These are phyloP conservation scores for Aphanomyces cochlioides DNA, from an alignment of 352 stramenopile species.

Conservation along the genomic window DNA sequence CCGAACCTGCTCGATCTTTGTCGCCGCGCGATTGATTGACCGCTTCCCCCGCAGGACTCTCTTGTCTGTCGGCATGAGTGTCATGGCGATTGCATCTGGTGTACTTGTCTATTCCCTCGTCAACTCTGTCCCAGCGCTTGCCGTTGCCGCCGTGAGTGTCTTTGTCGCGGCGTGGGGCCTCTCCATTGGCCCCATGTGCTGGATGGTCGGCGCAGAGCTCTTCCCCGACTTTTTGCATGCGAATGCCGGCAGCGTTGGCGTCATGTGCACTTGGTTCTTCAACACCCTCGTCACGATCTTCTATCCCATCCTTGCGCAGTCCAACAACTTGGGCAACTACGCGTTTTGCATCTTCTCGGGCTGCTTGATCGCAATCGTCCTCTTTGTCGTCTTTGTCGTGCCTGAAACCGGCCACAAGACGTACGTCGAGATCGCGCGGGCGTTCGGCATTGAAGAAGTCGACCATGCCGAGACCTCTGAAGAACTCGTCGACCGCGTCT, in stretches of 20 bases:
- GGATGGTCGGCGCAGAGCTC: slow-evolving; percentile 47
- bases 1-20: slow-evolving; percentile 51
- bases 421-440: slow-evolving; percentile 50
- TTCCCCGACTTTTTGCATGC: slow-evolving; percentile 55
- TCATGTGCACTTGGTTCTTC: slow-evolving; percentile 51
- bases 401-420: slow-evolving; percentile 62
- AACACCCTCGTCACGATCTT: slow-evolving; percentile 53
- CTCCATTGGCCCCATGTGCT: slow-evolving; percentile 54
- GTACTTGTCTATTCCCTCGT: slow-evolving; percentile 45
- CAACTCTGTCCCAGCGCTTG: slow-evolving; percentile 35
- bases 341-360: slow-evolving; percentile 42
- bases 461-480: not conserved
- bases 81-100: slow-evolving; percentile 49
- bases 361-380: slow-evolving; percentile 54
- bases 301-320: slow-evolving; percentile 47
- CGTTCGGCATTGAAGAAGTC: slow-evolving; percentile 38
- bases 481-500: not conserved
- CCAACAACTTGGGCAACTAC: slow-evolving; percentile 41
- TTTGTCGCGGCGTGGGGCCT: slow-evolving; percentile 50
- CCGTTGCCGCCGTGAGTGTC: slow-evolving; percentile 48
- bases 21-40: slow-evolving; percentile 39
- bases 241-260: slow-evolving; percentile 45
- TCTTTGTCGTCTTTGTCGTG: slow-evolving; percentile 44
- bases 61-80: slow-evolving; percentile 43
- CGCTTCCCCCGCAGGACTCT: slow-evolving; percentile 49